phyloP scores from a whole-genome alignment of 75 land plant species.

The Adiantum capillusveneris region DNA sequence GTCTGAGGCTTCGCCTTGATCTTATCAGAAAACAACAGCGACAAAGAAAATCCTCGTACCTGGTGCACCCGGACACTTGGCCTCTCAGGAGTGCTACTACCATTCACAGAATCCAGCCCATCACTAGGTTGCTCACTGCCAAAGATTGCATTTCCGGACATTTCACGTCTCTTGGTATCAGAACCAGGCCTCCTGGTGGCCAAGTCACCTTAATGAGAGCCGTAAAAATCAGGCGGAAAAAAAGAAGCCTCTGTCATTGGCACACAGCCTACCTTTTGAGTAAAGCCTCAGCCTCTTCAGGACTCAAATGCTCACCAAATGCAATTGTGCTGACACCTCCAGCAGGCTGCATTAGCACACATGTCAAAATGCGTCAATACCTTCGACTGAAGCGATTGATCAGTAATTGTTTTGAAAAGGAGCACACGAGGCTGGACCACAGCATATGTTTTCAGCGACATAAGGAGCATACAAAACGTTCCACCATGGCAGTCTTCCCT shows the following conservation, averaged over 20 bases:
- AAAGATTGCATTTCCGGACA: slow-evolving; percentile 96
- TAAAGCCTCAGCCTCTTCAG: slow-evolving; percentile 37
- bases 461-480: too few relatives aligned
- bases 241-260: too few relatives aligned
- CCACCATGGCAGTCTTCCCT: too few relatives aligned
- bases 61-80: slow-evolving; percentile 63
- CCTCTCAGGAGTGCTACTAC: slow-evolving; percentile 25
- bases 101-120: slow-evolving; percentile 22
- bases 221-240: too few relatives aligned
- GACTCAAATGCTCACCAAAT: slow-evolving; percentile 35
- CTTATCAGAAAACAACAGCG: too few relatives aligned
- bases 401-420: too few relatives aligned
- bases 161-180: slow-evolving; percentile 71
- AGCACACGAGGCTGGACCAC: too few relatives aligned
- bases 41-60: slow-evolving; percentile 21
- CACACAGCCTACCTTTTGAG: slow-evolving; percentile 23
- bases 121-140: slow-evolving; percentile 30
- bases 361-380: too few relatives aligned
- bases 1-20: too few relatives aligned
- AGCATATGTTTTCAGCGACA: too few relatives aligned
- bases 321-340: slow-evolving; percentile 36
- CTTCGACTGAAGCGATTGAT: too few relatives aligned
- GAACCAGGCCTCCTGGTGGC: slow-evolving; percentile 86
- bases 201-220: too few relatives aligned
- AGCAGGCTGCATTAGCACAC: slow-evolving; percentile 24